Evolutionary conservation across 108 stramenopile species (phyloP).

Genomic region (Nannochloropsis oceanica): DNA sequence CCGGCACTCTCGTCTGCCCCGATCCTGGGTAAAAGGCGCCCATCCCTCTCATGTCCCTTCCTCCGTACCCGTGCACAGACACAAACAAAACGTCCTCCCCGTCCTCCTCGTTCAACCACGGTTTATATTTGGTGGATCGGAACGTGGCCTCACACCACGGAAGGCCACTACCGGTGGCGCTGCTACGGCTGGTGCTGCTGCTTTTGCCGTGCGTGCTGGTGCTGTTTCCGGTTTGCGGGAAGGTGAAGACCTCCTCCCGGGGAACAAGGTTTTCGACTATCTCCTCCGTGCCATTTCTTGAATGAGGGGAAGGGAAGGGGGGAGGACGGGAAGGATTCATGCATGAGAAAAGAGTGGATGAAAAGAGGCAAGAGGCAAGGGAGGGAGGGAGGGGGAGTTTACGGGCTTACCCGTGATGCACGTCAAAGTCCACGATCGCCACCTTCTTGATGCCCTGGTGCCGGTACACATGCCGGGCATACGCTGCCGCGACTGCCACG

Average conservation of each 20-base stretch:
- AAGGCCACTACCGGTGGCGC: background rate
- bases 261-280: conserved; percentile 29
- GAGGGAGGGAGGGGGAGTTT: background rate
- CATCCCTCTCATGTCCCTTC: background rate
- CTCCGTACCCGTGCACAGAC: conserved; percentile 38
- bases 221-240: background rate
- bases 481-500: conserved; percentile 91
- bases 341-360: background rate
- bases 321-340: background rate
- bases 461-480: conserved; percentile 60
- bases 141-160: conserved; percentile 4
- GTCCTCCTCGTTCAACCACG: conserved; percentile 30
- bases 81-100: conserved; percentile 30
- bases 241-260: conserved; percentile 5
- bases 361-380: background rate
- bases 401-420: conserved; percentile 32
- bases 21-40: conserved; percentile 36
- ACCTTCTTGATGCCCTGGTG: conserved; percentile 21
- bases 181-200: background rate
- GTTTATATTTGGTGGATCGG: background rate
- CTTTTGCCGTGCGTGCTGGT: background rate
- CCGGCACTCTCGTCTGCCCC: background rate
- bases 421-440: conserved; percentile 48
- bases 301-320: background rate
- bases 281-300: conserved; percentile 47